Evolutionary conservation across 768 basidiomycete genomes (phyloP).

Genomic region (Collybia sordida): DNA sequence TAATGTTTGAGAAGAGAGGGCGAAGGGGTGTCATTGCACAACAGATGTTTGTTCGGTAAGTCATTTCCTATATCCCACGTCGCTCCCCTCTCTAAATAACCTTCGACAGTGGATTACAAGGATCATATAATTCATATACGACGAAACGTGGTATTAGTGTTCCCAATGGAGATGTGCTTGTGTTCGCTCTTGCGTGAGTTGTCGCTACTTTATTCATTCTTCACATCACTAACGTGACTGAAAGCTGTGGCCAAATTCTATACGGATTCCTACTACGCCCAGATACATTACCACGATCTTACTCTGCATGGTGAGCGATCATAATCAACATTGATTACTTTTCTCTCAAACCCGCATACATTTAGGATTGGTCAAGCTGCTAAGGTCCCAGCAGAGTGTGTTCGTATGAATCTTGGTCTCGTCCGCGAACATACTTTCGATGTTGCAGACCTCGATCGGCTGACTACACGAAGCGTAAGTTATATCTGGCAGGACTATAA

Average conservation of each 20-base stretch:
- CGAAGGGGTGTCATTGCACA: conserved; percentile 73
- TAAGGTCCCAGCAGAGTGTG: conserved; percentile 55
- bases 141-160: conserved; percentile 64
- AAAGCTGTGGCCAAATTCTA: conserved; percentile 82
- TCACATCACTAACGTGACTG: conserved; percentile 2
- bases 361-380: conserved; percentile 71
- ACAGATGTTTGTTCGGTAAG: conserved; percentile 86
- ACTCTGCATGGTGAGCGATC: conserved; percentile 61
- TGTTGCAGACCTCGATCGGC: conserved; percentile 51
- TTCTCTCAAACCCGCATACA: not conserved
- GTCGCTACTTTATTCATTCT: not conserved
- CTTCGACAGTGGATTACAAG: conserved; percentile 75
- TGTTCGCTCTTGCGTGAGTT: conserved; percentile 74
- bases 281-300: conserved; percentile 81
- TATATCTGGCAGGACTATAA: not conserved
- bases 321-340: not conserved
- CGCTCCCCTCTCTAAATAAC: not conserved
- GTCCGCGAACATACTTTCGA: conserved; percentile 60
- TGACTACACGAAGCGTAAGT: conserved; percentile 50
- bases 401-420: conserved; percentile 61
- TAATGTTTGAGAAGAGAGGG: conserved; percentile 74
- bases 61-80: conserved; percentile 4
- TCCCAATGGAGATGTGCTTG: conserved; percentile 80
- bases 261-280: conserved; percentile 77
- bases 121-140: conserved; percentile 80